Conservation (phyloP, 345 rosid genomes). For the Pugionium cornutum region DNA sequence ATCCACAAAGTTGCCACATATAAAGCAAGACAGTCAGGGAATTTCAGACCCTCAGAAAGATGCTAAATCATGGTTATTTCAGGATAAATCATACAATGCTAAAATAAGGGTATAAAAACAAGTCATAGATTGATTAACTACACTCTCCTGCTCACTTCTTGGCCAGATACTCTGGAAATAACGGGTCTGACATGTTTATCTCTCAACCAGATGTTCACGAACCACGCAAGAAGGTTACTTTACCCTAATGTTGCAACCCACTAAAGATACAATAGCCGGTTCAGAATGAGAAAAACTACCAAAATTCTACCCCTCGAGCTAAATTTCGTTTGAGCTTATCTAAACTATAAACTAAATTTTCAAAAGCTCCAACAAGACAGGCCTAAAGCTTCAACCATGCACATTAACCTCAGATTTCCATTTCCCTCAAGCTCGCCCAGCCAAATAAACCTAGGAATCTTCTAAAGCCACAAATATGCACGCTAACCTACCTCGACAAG, state of each 20-base stretch:
- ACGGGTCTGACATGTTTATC: background rate
- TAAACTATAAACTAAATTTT: slow-evolving; percentile 1
- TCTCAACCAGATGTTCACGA: slow-evolving; percentile 19
- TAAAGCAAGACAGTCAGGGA: slow-evolving; percentile 8
- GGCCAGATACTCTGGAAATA: slow-evolving; percentile 1
- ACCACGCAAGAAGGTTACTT: slow-evolving; percentile 8
- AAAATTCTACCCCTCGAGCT: background rate
- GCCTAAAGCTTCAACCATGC: slow-evolving; percentile 2
- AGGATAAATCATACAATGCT: slow-evolving; percentile 8
- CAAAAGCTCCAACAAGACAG: slow-evolving; percentile 4
- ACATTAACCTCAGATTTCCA: too few relatives aligned
- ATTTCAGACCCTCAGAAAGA: background rate
- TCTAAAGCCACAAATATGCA: background rate
- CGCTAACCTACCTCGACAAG: slow-evolving; percentile 62
- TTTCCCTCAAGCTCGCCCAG: too few relatives aligned
- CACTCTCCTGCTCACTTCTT: background rate
- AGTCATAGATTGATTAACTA: background rate
- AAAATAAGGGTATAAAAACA: background rate
- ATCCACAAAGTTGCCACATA: slow-evolving; percentile 15
- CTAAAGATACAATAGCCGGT: background rate
- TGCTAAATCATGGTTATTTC: slow-evolving; percentile 3
- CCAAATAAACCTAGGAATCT: background rate
- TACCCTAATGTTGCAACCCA: slow-evolving; percentile 9
- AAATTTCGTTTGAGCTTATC: background rate
- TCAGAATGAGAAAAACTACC: background rate